A percentile compares a stretch with the other conserved stretches of the same genome.
These are phyloP conservation scores for Exserohilum turcica DNA, from an alignment of 2,329 filamentous ascomycete species.

Conservation along the genomic window DNA sequence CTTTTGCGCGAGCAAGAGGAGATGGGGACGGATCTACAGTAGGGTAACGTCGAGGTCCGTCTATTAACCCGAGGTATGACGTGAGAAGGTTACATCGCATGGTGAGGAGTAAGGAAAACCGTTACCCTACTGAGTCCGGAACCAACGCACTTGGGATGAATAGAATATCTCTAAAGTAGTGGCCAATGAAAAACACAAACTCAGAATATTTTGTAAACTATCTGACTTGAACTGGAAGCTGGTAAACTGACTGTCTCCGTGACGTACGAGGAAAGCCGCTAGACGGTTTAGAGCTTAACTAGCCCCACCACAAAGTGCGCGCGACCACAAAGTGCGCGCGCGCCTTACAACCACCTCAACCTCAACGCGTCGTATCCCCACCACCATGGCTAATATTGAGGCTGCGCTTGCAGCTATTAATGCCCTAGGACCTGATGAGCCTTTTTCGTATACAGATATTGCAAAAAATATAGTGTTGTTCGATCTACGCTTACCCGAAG, in stretches of 20 bases:
- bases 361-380: too few species aligned
- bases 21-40: neutral
- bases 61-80: conserved; percentile 3
- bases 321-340: too few species aligned
- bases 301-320: too few species aligned
- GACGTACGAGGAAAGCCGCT: neutral
- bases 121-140: neutral
- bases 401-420: neutral
- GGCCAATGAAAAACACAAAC: neutral
- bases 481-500: neutral
- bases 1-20: conserved; percentile 3
- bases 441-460: too few species aligned
- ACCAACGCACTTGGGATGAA: neutral
- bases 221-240: neutral
- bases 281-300: neutral
- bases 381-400: neutral
- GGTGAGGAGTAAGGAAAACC: neutral
- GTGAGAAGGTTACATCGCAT: conserved; percentile 4
- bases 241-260: neutral
- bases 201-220: neutral
- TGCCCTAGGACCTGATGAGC: neutral
- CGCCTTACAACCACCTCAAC: too few species aligned
- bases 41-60: neutral
- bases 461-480: neutral
- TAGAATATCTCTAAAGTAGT: neutral